phyloP scores from a whole-genome alignment of 2,329 filamentous ascomycete species.

The Fusarium poae region DNA sequence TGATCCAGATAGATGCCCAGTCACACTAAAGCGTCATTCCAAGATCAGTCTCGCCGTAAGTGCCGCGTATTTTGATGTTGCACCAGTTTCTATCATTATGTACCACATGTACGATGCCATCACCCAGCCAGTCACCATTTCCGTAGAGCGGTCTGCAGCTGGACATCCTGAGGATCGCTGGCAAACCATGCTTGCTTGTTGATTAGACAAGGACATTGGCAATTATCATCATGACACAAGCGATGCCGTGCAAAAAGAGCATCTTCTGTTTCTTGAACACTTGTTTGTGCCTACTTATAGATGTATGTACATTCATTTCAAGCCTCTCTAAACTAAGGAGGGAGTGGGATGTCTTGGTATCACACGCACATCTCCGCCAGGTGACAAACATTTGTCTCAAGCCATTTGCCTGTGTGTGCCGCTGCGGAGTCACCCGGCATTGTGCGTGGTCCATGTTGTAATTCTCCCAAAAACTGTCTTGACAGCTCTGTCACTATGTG shows the following conservation, averaged over 20 bases:
- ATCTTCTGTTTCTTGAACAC: neutral
- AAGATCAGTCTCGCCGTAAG: slow-evolving; percentile 21
- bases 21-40: slow-evolving; percentile 19
- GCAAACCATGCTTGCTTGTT: neutral
- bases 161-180: neutral
- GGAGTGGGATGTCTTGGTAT: slow-evolving; percentile 16
- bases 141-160: slow-evolving; percentile 11
- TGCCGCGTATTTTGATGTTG: slow-evolving; percentile 28
- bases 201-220: neutral
- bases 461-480: slow-evolving; percentile 35
- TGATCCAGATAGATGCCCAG: slow-evolving; percentile 1
- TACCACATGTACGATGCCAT: slow-evolving; percentile 31
- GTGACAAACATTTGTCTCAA: slow-evolving; percentile 46
- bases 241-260: neutral
- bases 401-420: slow-evolving; percentile 34
- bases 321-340: slow-evolving; percentile 8
- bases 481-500: slow-evolving; percentile 32
- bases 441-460: slow-evolving; percentile 34
- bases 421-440: slow-evolving; percentile 34
- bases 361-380: slow-evolving; percentile 33
- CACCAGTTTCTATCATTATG: slow-evolving; percentile 15
- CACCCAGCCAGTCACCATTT: slow-evolving; percentile 15
- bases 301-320: neutral
- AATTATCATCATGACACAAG: neutral
- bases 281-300: neutral